Evolutionary conservation across 1,284 basidiomycete species (phyloP), one percentile per base, ranked within the genome.

Genomic region (Tilletia caries): DNA sequence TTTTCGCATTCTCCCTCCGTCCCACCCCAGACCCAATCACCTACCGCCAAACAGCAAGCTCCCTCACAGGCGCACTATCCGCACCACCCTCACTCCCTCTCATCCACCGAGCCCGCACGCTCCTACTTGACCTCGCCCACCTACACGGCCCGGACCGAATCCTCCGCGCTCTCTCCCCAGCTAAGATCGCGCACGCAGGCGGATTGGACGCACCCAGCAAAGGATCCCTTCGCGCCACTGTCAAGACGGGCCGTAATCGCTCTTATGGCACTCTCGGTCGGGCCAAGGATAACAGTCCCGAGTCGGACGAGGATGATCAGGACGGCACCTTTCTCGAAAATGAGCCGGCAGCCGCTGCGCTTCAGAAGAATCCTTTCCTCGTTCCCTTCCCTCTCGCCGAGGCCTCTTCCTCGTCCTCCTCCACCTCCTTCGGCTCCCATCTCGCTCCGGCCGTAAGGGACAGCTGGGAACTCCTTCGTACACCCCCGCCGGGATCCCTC

Each of bases 21-120:
- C 58, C 58, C 3, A 62, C 58, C 13, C 58, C 58, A 37, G 58
- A 62, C 33, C 15, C 58, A 37, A 62, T 37, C 32, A 62, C 32
- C 29, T 62, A 34, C 58, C 27, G 58, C 10, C 58, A 62, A 62
- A 33, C 58, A 20, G 29, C 27, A 32, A 37, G 10, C 58, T 29
- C 33, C 32, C 37, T 41, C 8, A 20, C 3, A 10, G 58, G 58
- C 32, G 29, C 29, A 20, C 10, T 62, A 4, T 62, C 58, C 12
- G 58, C 58, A 20, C 58, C 58, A 18, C 58, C 58, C 10, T 62
- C 58, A 13, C 29, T 62, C 10, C 58, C 58, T 8, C 58, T 62
- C 29, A 33, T 62, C 32, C 13, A 62, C 6, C 58, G 58, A 27
- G 29, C 58, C 2, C 58, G 58, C 32, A n/a, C 33, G 3, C 33